Base-by-base conservation (phyloP, 495 filamentous ascomycete genomes). In the Tuber microsphaerosporum region DNA sequence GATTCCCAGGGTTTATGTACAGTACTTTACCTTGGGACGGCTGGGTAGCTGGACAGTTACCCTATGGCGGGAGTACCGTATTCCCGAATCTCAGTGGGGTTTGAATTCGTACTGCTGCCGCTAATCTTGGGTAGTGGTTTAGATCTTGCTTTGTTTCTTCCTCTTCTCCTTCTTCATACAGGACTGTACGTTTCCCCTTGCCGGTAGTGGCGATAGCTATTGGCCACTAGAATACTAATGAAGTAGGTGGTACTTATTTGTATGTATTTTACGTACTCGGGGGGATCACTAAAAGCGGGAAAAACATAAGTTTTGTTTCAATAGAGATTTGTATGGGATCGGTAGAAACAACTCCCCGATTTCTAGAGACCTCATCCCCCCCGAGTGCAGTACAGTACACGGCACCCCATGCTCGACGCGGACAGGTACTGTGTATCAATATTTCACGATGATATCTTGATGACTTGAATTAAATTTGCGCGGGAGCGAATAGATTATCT, bases 1-100 rank as follows among this genome's bases (percentile, higher is more conserved):
- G 56, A 65, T 65, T 65, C 56, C 56, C 56, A 65, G 56, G 56
- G 26, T 34, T 65, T 61, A 34, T 65, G 31, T 61, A 65, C 31
- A 41, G 56, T 34, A n/a, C 56, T 65, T 65, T n/a, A 19, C 56
- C 17, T 65, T 65, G 26, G 56, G 48, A 26, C n/a, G 9, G 22
- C n/a, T 26, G 7, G 48, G 22, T 26, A 14, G 48, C 10, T 10
- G 10, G 48, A 6, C 1, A 6, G 42, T 43, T 43, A 10, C 9
- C 0, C 1, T 43, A 43, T 43, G 42, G 48, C 48, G 48, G 48
- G 22, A 56, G 48, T 56, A 26, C 22, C 22, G 56, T 34, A 65
- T 7, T 65, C 26, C 12, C 56, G 14, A 26, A 65, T 65, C 31
- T 34, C 56, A 4, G 56, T 65, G 56, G 26, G 26, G 56, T 65